Evolutionary conservation across 2,329 filamentous ascomycete species (phyloP).

Genomic region (Fusarium agapanthi): DNA sequence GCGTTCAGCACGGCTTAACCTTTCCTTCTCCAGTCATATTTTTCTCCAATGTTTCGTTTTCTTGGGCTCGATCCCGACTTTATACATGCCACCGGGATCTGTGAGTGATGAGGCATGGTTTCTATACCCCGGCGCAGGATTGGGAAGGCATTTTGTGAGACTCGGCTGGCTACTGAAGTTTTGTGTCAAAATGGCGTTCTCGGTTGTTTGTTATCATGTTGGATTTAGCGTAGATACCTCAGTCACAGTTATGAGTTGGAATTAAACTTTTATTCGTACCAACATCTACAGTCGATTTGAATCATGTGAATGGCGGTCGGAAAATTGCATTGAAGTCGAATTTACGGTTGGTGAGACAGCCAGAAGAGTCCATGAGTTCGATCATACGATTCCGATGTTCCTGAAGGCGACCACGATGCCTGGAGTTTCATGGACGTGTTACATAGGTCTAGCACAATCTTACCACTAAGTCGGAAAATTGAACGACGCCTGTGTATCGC

Average conservation of each 20-base stretch:
- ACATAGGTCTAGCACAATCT: neutral
- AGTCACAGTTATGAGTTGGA: conserved; percentile 4
- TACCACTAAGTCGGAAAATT: neutral
- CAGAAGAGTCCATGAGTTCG: neutral
- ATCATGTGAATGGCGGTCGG: neutral
- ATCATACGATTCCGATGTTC: neutral
- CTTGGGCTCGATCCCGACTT: neutral
- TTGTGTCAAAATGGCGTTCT: conserved; percentile 13
- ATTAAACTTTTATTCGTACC: neutral
- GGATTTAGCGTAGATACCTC: conserved; percentile 16
- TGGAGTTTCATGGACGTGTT: neutral
- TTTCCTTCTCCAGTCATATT: neutral
- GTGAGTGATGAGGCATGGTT: conserved; percentile 20
- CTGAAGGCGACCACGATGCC: neutral
- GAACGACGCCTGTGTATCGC: neutral
- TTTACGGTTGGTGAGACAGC: neutral
- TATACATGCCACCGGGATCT: neutral
- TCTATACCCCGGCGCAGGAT: conserved; percentile 21
- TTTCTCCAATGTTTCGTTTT: neutral
- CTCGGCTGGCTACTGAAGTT: conserved; percentile 10
- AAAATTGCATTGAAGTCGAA: neutral
- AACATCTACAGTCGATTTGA: neutral
- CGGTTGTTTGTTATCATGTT: conserved; percentile 1
- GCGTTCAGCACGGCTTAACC: neutral
- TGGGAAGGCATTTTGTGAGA: conserved; percentile 11